Evolutionary conservation across 2,329 filamentous ascomycete genomes (phyloP), one percentile per base, ranked within the genome.

Genomic region (Trichoderma koningii): DNA sequence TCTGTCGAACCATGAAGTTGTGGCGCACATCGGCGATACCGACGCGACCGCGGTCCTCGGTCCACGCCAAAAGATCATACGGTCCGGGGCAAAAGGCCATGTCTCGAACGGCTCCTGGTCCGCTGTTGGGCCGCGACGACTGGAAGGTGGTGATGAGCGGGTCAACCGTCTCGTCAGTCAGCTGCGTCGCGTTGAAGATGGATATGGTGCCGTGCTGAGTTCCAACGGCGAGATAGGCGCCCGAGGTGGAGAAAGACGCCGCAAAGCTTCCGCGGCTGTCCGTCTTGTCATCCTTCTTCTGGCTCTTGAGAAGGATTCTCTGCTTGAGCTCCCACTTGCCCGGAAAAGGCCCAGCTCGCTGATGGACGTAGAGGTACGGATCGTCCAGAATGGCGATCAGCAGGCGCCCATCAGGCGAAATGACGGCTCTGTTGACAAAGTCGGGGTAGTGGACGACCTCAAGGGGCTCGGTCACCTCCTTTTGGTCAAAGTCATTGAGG

Each of bases 11-110:
- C 53, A 83, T 80, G 67, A 92, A 87, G 23, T 88, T 85, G 69
- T 81, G 85, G 34, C 91, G 84, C 56, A 91, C 78, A 75, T 95
- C 91, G 5, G 89, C 89, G 45, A 94, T 81, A 44, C 90, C 91
- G 17, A 93, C 82, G 64, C 87, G 83, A 3, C 89, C 90, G 68
- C 91, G 89, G 71, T 97, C 91, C 76, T 99, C 95, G 9, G 93
- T 91, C 93, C 95, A 98, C 7, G 96, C 90, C 47, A 99, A 80
- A 19, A 99, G 85, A 73, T 97, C 94, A 81, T 89, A 94, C 0
- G 93, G 92, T 1, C 91, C 90, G 0, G 94, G 93, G 5, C 91
- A 93, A 74, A 99, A 99, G 1, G 89, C 85, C 90, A 98, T 96
- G 67, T 93, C 92, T 67, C 95, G 86, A 61, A 98, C 88, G 38